phyloP scores from a whole-genome alignment of 116 monocot species.

The Iris pallida region DNA sequence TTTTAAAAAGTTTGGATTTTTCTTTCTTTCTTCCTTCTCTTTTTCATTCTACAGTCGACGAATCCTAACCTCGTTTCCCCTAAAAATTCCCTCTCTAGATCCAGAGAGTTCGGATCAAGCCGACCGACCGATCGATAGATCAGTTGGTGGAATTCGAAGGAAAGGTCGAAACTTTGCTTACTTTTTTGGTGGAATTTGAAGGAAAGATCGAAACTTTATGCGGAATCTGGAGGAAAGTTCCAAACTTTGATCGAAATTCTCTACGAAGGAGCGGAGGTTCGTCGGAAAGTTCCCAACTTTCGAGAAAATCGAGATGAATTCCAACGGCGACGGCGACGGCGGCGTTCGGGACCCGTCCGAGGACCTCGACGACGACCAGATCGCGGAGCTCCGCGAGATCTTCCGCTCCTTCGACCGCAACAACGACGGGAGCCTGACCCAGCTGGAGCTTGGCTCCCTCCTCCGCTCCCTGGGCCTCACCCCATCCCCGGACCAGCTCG shows the following conservation, averaged over 20 bases:
- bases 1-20: too few species aligned
- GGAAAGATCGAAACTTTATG: neutral
- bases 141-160: neutral
- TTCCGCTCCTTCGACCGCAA: constrained; percentile 89
- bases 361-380: constrained; percentile 55
- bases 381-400: constrained; percentile 74
- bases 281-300: too few species aligned
- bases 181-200: neutral
- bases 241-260: too few species aligned
- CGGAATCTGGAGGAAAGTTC: too few species aligned
- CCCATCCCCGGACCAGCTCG: constrained; percentile 67
- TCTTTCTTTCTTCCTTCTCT: too few species aligned
- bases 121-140: neutral
- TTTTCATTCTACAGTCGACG: too few species aligned
- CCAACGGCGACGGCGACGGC: constrained; percentile 13
- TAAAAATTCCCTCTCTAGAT: neutral
- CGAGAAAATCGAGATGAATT: neutral
- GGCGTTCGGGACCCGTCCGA: neutral
- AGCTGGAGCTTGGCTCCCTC: constrained; percentile 83
- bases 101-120: neutral
- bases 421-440: constrained; percentile 89
- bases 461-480: constrained; percentile 75
- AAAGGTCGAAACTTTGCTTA: neutral
- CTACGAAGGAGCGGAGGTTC: too few species aligned
- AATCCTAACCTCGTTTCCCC: constrained; percentile 10